Conservation (phyloP, 2,329 filamentous ascomycete species). For the Fusarium oxysporum region DNA sequence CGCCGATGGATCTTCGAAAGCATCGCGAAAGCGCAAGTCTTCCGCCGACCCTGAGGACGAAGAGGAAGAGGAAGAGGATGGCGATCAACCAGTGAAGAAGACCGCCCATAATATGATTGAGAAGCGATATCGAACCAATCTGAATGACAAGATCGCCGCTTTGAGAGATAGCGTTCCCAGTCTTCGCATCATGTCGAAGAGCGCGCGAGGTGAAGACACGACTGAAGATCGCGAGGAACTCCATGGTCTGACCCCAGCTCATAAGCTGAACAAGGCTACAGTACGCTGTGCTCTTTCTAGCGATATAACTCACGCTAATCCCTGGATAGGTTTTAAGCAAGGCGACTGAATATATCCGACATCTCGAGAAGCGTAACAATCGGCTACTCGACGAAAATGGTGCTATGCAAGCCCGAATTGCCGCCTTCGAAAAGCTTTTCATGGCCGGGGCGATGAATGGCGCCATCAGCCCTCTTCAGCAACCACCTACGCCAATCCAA, state of each 20-base stretch:
- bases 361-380: constrained; percentile 91
- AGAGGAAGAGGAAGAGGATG: constrained; percentile 69
- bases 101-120: constrained; percentile 99
- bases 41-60: constrained; percentile 64
- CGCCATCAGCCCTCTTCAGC: constrained; percentile 65
- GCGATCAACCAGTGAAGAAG: constrained; percentile 77
- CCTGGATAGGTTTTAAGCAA: constrained; percentile 79
- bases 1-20: constrained; percentile 56
- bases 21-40: constrained; percentile 76
- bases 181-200: constrained; percentile 84
- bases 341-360: constrained; percentile 94
- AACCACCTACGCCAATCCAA: constrained; percentile 64
- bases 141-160: constrained; percentile 97
- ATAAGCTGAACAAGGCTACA: constrained; percentile 98
- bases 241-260: constrained; percentile 82
- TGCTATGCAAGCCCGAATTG: constrained; percentile 80
- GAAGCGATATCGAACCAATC: constrained; percentile 93
- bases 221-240: constrained; percentile 80
- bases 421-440: constrained; percentile 82
- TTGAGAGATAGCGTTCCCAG: constrained; percentile 92
- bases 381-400: constrained; percentile 84
- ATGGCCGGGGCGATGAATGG: constrained; percentile 78
- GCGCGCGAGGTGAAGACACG: constrained; percentile 73
- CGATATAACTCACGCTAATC: constrained; percentile 9
- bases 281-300: constrained; percentile 55